These are phyloP conservation scores for Wickerhamomyces strasburgensis DNA, from an alignment of 805 yeast genomes.

Conservation along the genomic window DNA sequence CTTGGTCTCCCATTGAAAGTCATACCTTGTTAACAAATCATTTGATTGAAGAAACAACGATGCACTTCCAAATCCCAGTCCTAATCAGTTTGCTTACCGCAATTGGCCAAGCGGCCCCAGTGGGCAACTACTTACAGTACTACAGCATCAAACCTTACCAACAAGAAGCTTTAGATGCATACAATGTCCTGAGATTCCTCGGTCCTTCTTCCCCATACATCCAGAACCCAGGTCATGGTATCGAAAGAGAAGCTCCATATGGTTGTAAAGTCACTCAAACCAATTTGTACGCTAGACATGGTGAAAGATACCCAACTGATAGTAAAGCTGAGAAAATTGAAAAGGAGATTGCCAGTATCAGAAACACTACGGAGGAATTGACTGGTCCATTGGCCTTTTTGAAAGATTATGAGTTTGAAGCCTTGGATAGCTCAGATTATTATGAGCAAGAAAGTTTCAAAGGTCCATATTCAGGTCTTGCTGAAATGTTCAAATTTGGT, in stretches of 20 bases:
- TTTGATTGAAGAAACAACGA: too few species aligned
- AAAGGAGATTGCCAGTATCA: conserved; percentile 26
- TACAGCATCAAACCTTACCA: conserved; percentile 19
- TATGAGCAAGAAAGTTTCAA: conserved; percentile 49
- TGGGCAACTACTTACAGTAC: not conserved
- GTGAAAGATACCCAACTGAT: conserved; percentile 48
- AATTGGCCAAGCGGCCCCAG: not conserved
- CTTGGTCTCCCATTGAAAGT: too few species aligned
- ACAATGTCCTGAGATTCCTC: conserved; percentile 40
- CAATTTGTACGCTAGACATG: conserved; percentile 48
- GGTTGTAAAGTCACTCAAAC: conserved; percentile 52
- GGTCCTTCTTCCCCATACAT: conserved; percentile 54
- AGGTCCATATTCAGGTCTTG: conserved; percentile 49
- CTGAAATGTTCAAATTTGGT: conserved; percentile 47
- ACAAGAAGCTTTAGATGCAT: conserved; percentile 36
- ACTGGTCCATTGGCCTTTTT: conserved; percentile 18
- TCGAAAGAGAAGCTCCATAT: conserved; percentile 45
- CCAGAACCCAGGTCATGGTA: conserved; percentile 47
- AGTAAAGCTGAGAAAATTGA: conserved; percentile 15
- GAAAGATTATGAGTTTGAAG: conserved; percentile 43
- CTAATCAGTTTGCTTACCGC: not conserved
- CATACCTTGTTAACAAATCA: too few species aligned
- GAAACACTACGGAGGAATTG: conserved; percentile 29
- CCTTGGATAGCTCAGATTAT: conserved; percentile 27
- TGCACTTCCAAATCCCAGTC: not conserved